A percentile compares a stretch with the other conserved stretches of the same genome.
Conservation (phyloP, 768 basidiomycete genomes). For the Suillus ampliporus region DNA sequence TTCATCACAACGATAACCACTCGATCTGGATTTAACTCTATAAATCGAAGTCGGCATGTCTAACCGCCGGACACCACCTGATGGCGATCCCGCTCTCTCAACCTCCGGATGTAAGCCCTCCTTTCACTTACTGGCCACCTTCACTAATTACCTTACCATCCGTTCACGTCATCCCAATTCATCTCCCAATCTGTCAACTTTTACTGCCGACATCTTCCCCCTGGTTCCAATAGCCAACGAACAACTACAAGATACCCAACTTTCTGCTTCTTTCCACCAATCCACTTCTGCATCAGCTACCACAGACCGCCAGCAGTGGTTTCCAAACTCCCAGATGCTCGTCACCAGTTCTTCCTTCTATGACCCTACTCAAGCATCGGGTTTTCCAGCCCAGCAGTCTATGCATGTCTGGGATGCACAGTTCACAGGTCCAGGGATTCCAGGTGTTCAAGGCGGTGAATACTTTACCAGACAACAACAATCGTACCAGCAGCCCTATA, state of each 20-base stretch:
- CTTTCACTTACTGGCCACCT: slow-evolving; percentile 15
- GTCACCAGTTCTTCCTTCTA: slow-evolving; percentile 60
- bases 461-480: slow-evolving; percentile 8
- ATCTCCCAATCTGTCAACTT: no score
- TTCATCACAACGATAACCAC: no score
- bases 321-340: slow-evolving; percentile 48
- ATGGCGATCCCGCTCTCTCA: slow-evolving; percentile 21
- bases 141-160: slow-evolving; percentile 14
- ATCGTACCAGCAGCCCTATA: slow-evolving; percentile 11
- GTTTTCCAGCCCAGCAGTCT: slow-evolving; percentile 48
- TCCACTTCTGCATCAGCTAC: slow-evolving; percentile 1
- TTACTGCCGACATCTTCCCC: no score
- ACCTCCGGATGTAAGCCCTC: slow-evolving; percentile 34
- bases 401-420: slow-evolving; percentile 38
- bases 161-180: slow-evolving; percentile 14
- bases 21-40: not conserved
- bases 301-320: slow-evolving; percentile 1
- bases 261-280: slow-evolving; percentile 7
- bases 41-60: slow-evolving; percentile 20
- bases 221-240: slow-evolving; percentile 10
- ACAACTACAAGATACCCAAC: slow-evolving; percentile 9
- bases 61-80: slow-evolving; percentile 24
- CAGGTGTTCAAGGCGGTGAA: not conserved
- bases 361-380: slow-evolving; percentile 47
- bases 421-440: slow-evolving; percentile 13